These are phyloP conservation scores for Trichophaea hybrida DNA, from an alignment of 2,329 filamentous ascomycete species.

Conservation along the genomic window DNA sequence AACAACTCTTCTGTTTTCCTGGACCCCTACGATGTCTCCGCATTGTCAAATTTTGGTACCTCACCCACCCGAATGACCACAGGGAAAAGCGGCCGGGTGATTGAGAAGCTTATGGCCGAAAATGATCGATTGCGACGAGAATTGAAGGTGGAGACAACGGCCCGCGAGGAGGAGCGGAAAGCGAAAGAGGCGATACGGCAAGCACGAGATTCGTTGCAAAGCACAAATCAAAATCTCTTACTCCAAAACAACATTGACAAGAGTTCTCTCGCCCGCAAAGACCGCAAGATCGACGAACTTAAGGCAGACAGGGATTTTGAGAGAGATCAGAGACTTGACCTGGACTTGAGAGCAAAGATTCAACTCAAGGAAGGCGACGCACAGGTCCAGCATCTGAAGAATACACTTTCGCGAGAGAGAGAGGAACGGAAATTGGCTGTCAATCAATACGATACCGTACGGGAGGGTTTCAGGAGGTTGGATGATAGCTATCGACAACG, in stretches of 20 bases:
- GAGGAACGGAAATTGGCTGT: slow-evolving; percentile 23
- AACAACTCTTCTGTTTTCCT: neutral
- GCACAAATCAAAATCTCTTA: slow-evolving; percentile 27
- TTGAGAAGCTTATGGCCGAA: slow-evolving; percentile 67
- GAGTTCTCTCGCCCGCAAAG: slow-evolving; percentile 25
- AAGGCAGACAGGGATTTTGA: slow-evolving; percentile 26
- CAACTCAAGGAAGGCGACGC: slow-evolving; percentile 23
- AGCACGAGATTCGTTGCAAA: slow-evolving; percentile 27
- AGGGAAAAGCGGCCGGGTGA: slow-evolving; percentile 63
- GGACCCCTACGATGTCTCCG: neutral
- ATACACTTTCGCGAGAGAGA: slow-evolving; percentile 22
- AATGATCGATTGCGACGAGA: slow-evolving; percentile 66
- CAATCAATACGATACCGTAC: slow-evolving; percentile 27
- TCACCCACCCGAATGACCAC: slow-evolving; percentile 15
- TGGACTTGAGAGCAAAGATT: slow-evolving; percentile 24
- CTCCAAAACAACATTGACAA: slow-evolving; percentile 28
- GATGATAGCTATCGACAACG: slow-evolving; percentile 25
- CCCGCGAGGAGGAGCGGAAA: slow-evolving; percentile 27
- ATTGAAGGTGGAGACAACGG: slow-evolving; percentile 44
- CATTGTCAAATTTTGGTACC: neutral
- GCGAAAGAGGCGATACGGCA: slow-evolving; percentile 27
- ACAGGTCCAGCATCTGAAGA: slow-evolving; percentile 26
- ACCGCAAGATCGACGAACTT: slow-evolving; percentile 28
- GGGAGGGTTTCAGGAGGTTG: slow-evolving; percentile 25
- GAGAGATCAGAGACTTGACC: slow-evolving; percentile 21